phyloP scores from a whole-genome alignment of 306 rosid species.

The Herpetospermum pedunculosum region DNA sequence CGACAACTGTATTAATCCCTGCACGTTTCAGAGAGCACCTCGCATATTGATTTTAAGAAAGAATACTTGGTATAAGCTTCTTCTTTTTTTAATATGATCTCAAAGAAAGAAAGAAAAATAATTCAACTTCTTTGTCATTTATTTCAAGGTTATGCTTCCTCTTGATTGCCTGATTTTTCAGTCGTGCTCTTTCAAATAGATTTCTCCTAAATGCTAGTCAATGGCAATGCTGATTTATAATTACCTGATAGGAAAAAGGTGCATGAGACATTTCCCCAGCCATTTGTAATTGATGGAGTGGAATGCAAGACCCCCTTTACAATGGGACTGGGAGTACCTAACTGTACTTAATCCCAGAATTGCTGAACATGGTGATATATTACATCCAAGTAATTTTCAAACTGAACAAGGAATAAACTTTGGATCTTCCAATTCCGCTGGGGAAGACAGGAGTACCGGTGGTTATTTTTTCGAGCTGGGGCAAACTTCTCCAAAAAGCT shows the following conservation, averaged over 20 bases:
- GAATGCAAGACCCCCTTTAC: conserved; percentile 48
- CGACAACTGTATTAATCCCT: not conserved
- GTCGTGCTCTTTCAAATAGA: not conserved
- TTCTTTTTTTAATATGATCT: not conserved
- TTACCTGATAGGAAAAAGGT: not conserved
- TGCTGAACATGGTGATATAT: conserved; percentile 39
- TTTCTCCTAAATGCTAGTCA: not conserved
- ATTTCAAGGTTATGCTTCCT: not conserved
- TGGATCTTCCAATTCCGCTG: conserved; percentile 40
- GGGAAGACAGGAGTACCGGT: conserved; percentile 31
- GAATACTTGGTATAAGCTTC: not conserved
- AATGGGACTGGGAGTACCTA: conserved; percentile 81
- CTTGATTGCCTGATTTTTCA: not conserved
- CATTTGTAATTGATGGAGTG: conserved; percentile 52
- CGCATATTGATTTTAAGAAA: not conserved
- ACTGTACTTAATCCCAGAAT: conserved; percentile 36
- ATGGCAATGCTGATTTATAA: not conserved
- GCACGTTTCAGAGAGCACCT: not conserved
- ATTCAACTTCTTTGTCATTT: not conserved
- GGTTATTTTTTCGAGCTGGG: conserved; percentile 40
- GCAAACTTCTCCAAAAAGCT: conserved; percentile 45
- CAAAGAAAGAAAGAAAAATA: not conserved
- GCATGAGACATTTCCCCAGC: conserved; percentile 16
- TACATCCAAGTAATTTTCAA: conserved; percentile 28
- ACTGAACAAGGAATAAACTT: conserved; percentile 42